Percentiles rank a stretch among this genome's conserved stretches.
These are phyloP conservation scores for Phytophthora pini DNA, from an alignment of 352 stramenopile genomes.

Conservation along the genomic window DNA sequence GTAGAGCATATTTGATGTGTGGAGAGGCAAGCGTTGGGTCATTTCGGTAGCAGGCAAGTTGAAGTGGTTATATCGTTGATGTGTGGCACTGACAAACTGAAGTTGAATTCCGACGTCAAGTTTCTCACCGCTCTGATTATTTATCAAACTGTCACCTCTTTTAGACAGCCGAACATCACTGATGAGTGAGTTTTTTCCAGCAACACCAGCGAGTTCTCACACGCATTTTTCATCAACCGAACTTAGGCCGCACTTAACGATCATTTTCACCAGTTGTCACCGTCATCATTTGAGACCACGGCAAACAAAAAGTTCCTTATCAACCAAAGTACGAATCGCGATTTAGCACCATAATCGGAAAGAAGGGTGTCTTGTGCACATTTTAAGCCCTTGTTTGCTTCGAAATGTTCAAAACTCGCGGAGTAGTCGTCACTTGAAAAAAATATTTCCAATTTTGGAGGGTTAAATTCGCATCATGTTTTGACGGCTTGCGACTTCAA, in stretches of 20 bases:
- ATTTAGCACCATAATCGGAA: too few species aligned
- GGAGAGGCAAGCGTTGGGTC: neutral
- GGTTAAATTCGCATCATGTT: too few species aligned
- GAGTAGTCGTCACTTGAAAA: too few species aligned
- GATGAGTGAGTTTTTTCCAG: constrained; percentile 1
- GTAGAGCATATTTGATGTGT: constrained; percentile 26
- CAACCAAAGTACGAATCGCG: too few species aligned
- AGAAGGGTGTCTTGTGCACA: too few species aligned
- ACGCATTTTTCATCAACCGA: constrained; percentile 1
- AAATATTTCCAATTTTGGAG: too few species aligned
- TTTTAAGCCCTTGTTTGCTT: too few species aligned
- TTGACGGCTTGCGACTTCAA: too few species aligned
- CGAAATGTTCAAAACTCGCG: too few species aligned
- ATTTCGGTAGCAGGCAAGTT: constrained; percentile 18
- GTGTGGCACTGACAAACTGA: constrained; percentile 9
- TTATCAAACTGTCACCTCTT: constrained; percentile 12
- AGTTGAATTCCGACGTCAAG: constrained; percentile 25
- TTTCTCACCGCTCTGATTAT: neutral
- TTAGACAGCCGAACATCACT: constrained; percentile 12
- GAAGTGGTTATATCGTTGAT: constrained; percentile 19
- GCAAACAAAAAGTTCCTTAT: too few species aligned
- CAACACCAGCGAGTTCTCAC: neutral
- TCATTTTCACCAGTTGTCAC: neutral
- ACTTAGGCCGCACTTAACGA: constrained; percentile 12
- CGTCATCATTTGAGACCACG: too few species aligned